Evolutionary conservation across 2,329 filamentous ascomycete species (phyloP).

Genomic region (Fusarium irregulare): DNA sequence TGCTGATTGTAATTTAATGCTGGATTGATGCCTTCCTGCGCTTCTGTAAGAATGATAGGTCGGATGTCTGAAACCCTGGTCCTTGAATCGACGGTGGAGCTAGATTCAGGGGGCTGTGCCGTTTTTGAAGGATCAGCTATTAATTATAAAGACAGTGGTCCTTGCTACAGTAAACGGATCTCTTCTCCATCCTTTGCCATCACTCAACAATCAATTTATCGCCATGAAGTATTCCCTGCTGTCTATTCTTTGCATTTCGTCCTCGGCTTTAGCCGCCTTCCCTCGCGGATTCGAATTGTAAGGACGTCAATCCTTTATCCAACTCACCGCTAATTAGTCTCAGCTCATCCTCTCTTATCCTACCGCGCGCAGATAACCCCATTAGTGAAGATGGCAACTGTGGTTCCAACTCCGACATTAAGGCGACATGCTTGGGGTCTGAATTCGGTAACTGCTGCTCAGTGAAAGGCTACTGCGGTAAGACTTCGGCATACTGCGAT

Average conservation of each 20-base stretch:
- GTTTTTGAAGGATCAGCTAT: background rate
- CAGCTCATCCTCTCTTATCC: slow-evolving; percentile 1
- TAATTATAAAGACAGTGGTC: background rate
- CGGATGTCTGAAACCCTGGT: background rate
- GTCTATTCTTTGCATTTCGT: background rate
- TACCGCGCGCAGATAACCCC: background rate
- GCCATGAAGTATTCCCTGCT: background rate
- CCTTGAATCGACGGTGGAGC: background rate
- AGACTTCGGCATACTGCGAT: background rate
- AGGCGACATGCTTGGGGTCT: background rate
- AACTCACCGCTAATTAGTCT: background rate
- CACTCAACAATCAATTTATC: background rate
- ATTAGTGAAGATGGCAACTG: background rate
- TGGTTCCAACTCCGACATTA: background rate
- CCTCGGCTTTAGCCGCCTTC: background rate
- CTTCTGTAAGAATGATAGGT: background rate
- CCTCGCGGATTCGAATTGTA: background rate
- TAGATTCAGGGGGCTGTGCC: background rate
- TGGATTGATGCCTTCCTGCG: background rate
- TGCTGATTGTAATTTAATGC: background rate
- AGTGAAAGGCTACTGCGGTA: background rate
- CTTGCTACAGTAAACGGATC: background rate
- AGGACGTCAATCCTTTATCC: background rate
- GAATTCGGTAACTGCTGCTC: background rate
- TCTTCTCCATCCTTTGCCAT: background rate